These are phyloP conservation scores for Fomitopsis schrenkii DNA, from an alignment of 1,284 basidiomycete genomes.

Conservation along the genomic window DNA sequence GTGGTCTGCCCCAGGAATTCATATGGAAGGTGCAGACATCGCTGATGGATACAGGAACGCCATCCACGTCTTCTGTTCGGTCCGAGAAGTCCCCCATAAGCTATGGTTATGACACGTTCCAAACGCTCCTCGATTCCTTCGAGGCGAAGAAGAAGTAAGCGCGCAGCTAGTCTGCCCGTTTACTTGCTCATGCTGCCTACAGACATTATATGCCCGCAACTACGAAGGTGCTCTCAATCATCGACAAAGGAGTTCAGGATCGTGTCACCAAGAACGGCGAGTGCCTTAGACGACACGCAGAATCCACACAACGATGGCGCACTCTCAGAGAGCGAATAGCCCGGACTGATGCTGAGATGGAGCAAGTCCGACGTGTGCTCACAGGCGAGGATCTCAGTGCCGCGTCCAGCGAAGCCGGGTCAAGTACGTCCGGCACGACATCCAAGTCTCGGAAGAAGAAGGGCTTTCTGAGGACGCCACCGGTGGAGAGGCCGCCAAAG, in stretches of 20 bases:
- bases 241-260: conserved; percentile 89
- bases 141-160: conserved; percentile 82
- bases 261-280: conserved; percentile 94
- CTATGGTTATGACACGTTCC: conserved; percentile 61
- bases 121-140: conserved; percentile 64
- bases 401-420: conserved; percentile 57
- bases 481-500: conserved; percentile 33
- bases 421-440: conserved; percentile 54
- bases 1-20: conserved; percentile 54
- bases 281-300: conserved; percentile 81
- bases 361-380: conserved; percentile 60
- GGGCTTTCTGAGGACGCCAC: conserved; percentile 62
- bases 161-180: background rate
- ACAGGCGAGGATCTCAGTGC: conserved; percentile 41
- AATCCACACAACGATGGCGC: conserved; percentile 82
- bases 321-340: conserved; percentile 72
- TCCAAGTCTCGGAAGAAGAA: conserved; percentile 33
- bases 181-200: conserved; percentile 8
- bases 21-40: conserved; percentile 69
- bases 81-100: conserved; percentile 50
- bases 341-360: conserved; percentile 82
- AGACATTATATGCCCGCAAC: conserved; percentile 92
- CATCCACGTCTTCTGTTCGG: conserved; percentile 40
- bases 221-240: conserved; percentile 87
- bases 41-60: conserved; percentile 43